A percentile compares a stretch with the other conserved stretches of the same genome.
Conservation (phyloP, 2,329 filamentous ascomycete species). For the Scortechinia acanthostroma region DNA sequence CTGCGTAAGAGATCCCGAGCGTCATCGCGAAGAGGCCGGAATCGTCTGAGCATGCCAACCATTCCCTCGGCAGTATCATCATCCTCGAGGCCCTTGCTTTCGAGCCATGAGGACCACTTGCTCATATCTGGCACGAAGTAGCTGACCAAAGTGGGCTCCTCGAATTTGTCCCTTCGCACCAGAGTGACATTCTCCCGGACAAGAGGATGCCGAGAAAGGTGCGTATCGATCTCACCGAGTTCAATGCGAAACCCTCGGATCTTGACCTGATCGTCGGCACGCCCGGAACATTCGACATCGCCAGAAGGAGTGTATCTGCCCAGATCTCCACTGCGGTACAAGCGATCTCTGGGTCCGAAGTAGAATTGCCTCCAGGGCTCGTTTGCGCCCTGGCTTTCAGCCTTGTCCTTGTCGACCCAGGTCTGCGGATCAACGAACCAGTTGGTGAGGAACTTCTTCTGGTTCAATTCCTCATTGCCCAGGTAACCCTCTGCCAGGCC, state of each 20-base stretch:
- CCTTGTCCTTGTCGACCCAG: conserved; percentile 61
- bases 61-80: conserved; percentile 16
- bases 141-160: conserved; percentile 79
- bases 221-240: conserved; percentile 82
- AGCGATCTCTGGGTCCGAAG: conserved; percentile 73
- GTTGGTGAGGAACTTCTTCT: conserved; percentile 73
- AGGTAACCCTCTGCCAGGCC: conserved; percentile 80
- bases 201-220: conserved; percentile 67
- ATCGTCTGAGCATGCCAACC: conserved; percentile 16
- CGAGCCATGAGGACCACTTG: conserved; percentile 58
- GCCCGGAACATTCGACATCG: conserved; percentile 71
- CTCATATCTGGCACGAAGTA: conserved; percentile 80
- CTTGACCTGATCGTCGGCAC: conserved; percentile 86
- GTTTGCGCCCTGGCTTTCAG: conserved; percentile 35
- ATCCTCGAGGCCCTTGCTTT: conserved; percentile 17
- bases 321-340: conserved; percentile 84
- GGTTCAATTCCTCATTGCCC: conserved; percentile 48
- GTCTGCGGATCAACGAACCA: conserved; percentile 75
- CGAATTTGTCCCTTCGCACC: conserved; percentile 74
- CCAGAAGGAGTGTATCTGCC: conserved; percentile 65
- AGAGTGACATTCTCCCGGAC: conserved; percentile 82
- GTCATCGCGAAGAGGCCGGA: conserved; percentile 35
- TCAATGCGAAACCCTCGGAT: conserved; percentile 94
- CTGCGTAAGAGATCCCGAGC: conserved; percentile 56
- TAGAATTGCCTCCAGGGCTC: conserved; percentile 76